These are phyloP conservation scores for Podaxis sp. DNA, from an alignment of 768 basidiomycete species.

Conservation along the genomic window DNA sequence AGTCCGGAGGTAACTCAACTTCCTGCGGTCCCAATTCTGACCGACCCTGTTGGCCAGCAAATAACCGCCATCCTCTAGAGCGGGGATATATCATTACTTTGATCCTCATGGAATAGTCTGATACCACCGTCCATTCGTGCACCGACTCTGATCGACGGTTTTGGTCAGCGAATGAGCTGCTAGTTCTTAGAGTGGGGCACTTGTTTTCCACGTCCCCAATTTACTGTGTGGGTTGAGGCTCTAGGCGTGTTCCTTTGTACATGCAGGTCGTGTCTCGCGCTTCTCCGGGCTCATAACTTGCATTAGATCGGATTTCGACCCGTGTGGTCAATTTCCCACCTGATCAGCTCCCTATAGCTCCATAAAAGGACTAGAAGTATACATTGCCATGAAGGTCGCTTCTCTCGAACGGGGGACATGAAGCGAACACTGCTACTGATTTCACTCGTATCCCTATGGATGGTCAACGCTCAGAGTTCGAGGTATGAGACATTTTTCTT, in stretches of 20 bases:
- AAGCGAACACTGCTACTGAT: neutral
- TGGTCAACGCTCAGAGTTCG: slow-evolving; percentile 9
- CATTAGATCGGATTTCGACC: slow-evolving; percentile 3
- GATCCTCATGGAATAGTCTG: no score
- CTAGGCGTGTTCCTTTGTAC: neutral
- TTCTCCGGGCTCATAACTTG: slow-evolving; percentile 1
- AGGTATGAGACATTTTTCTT: neutral
- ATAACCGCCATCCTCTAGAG: no score
- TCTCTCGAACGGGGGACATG: neutral
- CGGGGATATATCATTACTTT: no score
- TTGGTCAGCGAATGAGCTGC: no score
- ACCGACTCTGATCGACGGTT: no score
- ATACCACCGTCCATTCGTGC: no score
- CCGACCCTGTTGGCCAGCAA: no score
- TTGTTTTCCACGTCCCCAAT: neutral
- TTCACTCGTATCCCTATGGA: neutral
- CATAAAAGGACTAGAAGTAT: neutral
- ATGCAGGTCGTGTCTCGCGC: neutral
- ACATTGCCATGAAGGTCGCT: neutral
- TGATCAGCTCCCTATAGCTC: neutral
- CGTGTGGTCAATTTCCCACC: neutral
- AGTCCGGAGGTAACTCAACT: no score
- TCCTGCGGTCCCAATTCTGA: no score
- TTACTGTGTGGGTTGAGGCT: neutral
- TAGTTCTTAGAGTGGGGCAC: no score